A percentile compares a stretch with the other conserved stretches of the same genome.
These are phyloP conservation scores for Rhizophora mangle DNA, from an alignment of 345 rosid genomes.

Conservation along the genomic window DNA sequence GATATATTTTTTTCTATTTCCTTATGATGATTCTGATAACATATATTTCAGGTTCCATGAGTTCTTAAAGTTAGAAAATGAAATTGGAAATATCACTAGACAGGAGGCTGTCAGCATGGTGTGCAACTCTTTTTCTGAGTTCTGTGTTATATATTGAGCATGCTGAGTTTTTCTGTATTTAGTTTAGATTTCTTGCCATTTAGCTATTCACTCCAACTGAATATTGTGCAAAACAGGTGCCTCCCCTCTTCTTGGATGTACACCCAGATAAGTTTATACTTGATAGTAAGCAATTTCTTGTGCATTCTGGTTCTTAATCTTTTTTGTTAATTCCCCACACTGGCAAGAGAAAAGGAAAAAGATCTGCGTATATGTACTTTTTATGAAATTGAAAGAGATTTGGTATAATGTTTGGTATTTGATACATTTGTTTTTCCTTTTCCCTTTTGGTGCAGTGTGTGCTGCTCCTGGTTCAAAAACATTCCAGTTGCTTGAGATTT, in stretches of 20 bases:
- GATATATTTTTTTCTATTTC: neutral
- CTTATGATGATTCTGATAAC: conserved; percentile 6
- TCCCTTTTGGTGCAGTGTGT: conserved; percentile 56
- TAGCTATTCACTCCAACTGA: neutral
- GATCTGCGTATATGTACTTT: neutral
- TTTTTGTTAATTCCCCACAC: neutral
- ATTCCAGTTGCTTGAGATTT: conserved; percentile 87
- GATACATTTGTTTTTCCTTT: neutral
- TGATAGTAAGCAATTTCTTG: conserved; percentile 61
- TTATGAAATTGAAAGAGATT: neutral
- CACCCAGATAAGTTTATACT: conserved; percentile 72
- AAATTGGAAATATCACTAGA: conserved; percentile 90
- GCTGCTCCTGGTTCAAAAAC: conserved; percentile 99
- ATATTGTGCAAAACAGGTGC: conserved; percentile 50
- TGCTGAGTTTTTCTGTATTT: neutral
- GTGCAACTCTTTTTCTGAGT: conserved; percentile 19
- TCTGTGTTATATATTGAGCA: conserved; percentile 1
- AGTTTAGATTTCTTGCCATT: neutral
- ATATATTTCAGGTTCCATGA: conserved; percentile 74
- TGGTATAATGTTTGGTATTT: neutral
- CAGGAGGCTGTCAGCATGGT: conserved; percentile 99
- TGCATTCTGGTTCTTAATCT: conserved; percentile 2
- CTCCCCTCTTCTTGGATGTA: conserved; percentile 92
- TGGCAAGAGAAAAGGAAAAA: neutral
- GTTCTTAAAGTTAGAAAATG: conserved; percentile 91